Base-by-base conservation (phyloP, 306 rosid species). In the Lathyrus sativus region DNA sequence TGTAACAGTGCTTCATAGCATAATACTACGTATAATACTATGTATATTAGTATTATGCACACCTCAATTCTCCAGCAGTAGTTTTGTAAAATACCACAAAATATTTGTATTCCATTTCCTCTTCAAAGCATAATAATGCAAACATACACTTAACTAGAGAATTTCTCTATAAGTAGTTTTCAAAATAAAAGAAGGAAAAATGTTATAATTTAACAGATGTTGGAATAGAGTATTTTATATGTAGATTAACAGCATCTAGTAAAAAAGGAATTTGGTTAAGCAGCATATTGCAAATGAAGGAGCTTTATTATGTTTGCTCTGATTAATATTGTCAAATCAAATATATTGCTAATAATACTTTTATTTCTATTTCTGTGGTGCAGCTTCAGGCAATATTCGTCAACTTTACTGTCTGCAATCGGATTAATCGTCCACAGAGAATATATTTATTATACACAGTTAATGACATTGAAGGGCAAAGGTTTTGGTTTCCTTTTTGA, bases 361-460 rank as follows among this genome's bases (percentile, higher is more conserved):
- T 43, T 43, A 44, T 13, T n/a, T 28, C 56, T 14, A 72, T 51
- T 79, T 19, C 60, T 19, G n/a, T 73, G 53, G n/a, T 79, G 65
- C 93, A 92, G 98, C 95, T 54, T 89, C 98, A 0, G 98, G 98
- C 37, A 92, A 92, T 80, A 86, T 92, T 60, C 98, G 98, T 39
- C 98, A 92, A 81, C 98, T 92, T 74, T 92, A 92, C 81, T 92
- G 91, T 74, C 86, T 89, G 41, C 98, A 89, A 82, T 86, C 96
- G 22, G 98, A 92, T 72, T 89, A 62, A 92, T 78, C 42, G 31
- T 28, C 49, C 61, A 11, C 37, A 41, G 58, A 63, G 58, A 13
- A 64, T 29, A 64, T 73, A 76, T 13, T 26, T 73, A 76, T 13
- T 26, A 62, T 41, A 72, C 76, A 53, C 75, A 61, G 75, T 73